Conservation (phyloP, 176 grass and related monocot genomes). For the Avena insularis region DNA sequence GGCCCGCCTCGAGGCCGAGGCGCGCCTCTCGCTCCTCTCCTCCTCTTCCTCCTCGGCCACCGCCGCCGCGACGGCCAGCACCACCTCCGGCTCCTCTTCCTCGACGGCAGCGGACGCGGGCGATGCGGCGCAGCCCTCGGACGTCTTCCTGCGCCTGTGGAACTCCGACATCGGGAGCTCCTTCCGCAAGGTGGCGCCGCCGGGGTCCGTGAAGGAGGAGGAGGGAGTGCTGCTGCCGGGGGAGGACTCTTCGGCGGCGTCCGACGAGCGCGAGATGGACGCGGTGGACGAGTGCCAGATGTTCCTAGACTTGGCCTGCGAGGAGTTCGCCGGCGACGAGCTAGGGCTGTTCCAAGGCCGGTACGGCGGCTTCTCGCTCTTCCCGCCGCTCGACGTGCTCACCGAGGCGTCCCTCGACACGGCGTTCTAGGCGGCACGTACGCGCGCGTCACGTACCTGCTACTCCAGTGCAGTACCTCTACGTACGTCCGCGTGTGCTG, state of each 20-base stretch:
- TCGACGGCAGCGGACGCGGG: conserved; percentile 33
- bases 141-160: conserved; percentile 88
- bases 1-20: conserved; percentile 87
- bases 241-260: conserved; percentile 70
- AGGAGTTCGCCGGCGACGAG: conserved; percentile 90
- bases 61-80: conserved; percentile 9
- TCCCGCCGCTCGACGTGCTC: conserved; percentile 67
- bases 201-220: conserved; percentile 19
- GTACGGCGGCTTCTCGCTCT: conserved; percentile 69
- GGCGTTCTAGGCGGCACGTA: conserved; percentile 63
- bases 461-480: not conserved
- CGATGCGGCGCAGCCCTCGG: conserved; percentile 29
- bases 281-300: conserved; percentile 70
- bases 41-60: conserved; percentile 7
- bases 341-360: conserved; percentile 68
- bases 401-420: conserved; percentile 71
- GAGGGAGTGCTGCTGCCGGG: conserved; percentile 33
- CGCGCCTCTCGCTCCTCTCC: conserved; percentile 79
- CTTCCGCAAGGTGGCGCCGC: conserved; percentile 56
- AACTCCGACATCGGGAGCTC: conserved; percentile 78
- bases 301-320: conserved; percentile 81
- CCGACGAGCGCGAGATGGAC: conserved; percentile 50
- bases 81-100: conserved; percentile 37
- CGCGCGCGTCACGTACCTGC: not conserved
- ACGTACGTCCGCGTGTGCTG: not conserved